Evolutionary conservation across 139 green algal species (phyloP).

Genomic region (Haematococcus sp.): DNA sequence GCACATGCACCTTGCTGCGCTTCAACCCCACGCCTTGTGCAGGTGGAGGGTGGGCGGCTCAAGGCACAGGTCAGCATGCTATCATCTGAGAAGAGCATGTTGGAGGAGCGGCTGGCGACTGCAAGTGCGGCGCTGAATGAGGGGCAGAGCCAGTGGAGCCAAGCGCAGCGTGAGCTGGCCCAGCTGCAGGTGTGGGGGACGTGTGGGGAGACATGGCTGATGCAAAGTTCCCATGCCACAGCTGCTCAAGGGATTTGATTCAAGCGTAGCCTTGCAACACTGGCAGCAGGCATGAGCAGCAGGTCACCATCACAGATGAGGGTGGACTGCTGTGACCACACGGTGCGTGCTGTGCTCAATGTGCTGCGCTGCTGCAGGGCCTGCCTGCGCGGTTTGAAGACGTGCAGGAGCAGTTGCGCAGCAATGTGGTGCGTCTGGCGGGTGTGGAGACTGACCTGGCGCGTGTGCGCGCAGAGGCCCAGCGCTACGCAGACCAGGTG

Average conservation of each 20-base stretch:
- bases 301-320: too few species aligned
- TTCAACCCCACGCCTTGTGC: too few species aligned
- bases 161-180: conserved; percentile 8
- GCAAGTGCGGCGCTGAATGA: neutral
- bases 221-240: too few species aligned
- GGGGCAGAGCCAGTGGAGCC: conserved; percentile 6
- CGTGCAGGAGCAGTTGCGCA: conserved; percentile 15
- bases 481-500: conserved; percentile 11
- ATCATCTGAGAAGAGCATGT: conserved; percentile 11
- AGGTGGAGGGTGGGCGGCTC: conserved; percentile 24
- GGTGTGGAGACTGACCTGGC: conserved; percentile 22
- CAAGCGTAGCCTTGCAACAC: too few species aligned
- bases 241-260: too few species aligned
- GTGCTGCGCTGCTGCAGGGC: conserved; percentile 12
- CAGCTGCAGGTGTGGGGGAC: conserved; percentile 14
- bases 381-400: conserved; percentile 29
- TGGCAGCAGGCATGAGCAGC: too few species aligned
- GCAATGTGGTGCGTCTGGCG: conserved; percentile 4
- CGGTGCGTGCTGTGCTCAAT: too few species aligned
- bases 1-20: too few species aligned
- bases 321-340: too few species aligned
- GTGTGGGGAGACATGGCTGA: too few species aligned
- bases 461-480: neutral
- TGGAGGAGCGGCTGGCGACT: conserved; percentile 18
- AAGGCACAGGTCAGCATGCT: conserved; percentile 2